Evolutionary conservation across 495 filamentous ascomycete genomes (phyloP), one percentile per base, ranked within the genome.

Genomic region (Tuber calosporum): DNA sequence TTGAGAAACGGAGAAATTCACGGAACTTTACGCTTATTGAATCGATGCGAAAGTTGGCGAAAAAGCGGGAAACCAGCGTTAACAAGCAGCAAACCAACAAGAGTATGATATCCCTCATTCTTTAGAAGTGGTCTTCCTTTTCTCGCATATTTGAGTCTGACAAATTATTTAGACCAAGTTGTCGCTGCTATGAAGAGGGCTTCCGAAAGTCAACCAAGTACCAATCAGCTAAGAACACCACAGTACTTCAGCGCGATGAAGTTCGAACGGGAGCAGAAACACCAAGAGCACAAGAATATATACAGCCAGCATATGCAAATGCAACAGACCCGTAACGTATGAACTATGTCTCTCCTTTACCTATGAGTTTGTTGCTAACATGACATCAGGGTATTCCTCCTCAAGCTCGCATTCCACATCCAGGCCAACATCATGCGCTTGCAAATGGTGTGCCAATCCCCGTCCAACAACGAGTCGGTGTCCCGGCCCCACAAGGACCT

Each of bases 21-120:
- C 91, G 91, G 76, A 91, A 96, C 79, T 86, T 98, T 72, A 90
- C 90, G 30, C 85, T 98, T 70, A 89, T 98, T 82, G 95, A 98
- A 83, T 91, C 90, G 5, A 97, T 98, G 92, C 89, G 93, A 62
- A 99, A 98, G 82, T 81, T 96, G 74, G 94, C 94, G 9, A 96
- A 97, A 84, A 97, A 96, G 84, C 87, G 93, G 58, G 95, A 99
- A 84, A 90, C 90, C 7, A 86, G 87, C 58, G 82, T 88, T 37
- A 92, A 94, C 80, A 98, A 98, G 84, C 91, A 94, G 76, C 88
- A 90, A 73, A 89, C 89, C 38, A 86, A 87, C 72, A 79, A 74
- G 71, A 80, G 80, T 82, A 74, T 37, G 78, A 72, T 71, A 30
- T 38, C 40, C 69, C 26, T 40, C 45, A 66, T 69, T 71, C 58